Base-by-base conservation (phyloP, 495 filamentous ascomycete genomes). In the Neurospora discreta region DNA sequence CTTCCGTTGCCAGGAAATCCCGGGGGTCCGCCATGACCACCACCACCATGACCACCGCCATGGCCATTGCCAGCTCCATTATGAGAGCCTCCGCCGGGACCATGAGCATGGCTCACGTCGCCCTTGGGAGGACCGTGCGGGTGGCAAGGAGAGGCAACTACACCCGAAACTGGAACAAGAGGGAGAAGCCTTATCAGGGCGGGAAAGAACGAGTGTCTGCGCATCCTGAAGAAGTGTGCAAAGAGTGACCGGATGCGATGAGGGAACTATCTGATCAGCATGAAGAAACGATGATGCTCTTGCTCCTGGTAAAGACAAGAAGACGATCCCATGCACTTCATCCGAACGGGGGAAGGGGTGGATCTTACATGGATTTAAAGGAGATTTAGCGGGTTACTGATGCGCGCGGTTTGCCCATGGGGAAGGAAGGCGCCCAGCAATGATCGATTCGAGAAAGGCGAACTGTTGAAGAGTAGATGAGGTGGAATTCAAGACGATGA, bases 181-280 rank as follows among this genome's bases (percentile, higher is more conserved):
- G 39, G 41, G 72, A 33, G 69, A 38, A 73, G 71, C 72, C 39
- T 39, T 60, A 74, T 74, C 69, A 70, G 65, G 39, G 43, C 26
- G 5, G 58, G 70, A 41, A 73, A 68, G 43, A 68, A 69, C 44
- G 69, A 73, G 46, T 73, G 71, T 36, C 71, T 72, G 68, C 71
- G 71, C 71, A 72, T 72, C 68, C 44, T 70, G 52, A 40, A 68
- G 71, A 52, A 70, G 23, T 15, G 26, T 52, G 30, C 33, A 39
- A 71, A 46, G 72, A 73, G 46, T 73, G 72, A 73, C 69, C 67
- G 72, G 26, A 60, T 60, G 52, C 52, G 26, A 9, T 26, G 26
- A 60, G 52, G 20, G 26, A 60, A 60, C 52, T 60, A 33, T 33
- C 15, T 33, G 52, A 15, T 60, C 16, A 60, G 26, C 26, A 60